phyloP scores from a whole-genome alignment of 2,329 filamentous ascomycete species.

The Verticillium nonalfalfae region DNA sequence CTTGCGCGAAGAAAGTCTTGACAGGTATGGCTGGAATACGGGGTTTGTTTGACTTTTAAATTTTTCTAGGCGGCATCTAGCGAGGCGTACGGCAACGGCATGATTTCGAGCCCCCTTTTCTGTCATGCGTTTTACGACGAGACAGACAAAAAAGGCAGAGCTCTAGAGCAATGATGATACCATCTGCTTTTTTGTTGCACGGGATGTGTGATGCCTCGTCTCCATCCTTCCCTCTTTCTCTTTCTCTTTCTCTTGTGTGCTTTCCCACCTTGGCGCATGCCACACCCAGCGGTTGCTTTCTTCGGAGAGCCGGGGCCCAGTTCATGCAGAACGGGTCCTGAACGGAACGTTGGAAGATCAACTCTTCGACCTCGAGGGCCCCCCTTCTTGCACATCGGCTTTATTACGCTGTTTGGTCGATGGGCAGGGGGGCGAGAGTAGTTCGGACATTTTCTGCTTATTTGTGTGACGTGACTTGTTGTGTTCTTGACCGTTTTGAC shows the following conservation, averaged over 20 bases:
- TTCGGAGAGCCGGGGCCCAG: constrained; percentile 66
- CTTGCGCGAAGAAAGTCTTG: not conserved
- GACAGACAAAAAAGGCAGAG: not conserved
- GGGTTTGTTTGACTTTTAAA: not conserved
- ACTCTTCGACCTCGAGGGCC: constrained; percentile 2
- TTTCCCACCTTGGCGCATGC: constrained; percentile 44
- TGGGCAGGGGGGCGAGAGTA: constrained; percentile 35
- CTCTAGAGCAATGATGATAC: constrained; percentile 12
- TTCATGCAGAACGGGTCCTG: constrained; percentile 64
- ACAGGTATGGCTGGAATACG: not conserved
- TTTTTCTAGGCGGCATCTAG: constrained; percentile 14
- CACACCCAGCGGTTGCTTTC: constrained; percentile 28
- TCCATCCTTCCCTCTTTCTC: not conserved
- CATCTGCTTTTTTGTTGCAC: constrained; percentile 3
- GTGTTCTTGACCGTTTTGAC: too few species aligned
- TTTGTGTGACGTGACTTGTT: not conserved
- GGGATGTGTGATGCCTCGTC: constrained; percentile 4
- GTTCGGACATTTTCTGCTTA: constrained; percentile 21
- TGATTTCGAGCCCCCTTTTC: not conserved
- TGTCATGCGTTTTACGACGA: not conserved
- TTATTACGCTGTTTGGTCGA: constrained; percentile 6
- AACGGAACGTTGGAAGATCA: constrained; percentile 78
- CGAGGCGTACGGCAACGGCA: constrained; percentile 25
- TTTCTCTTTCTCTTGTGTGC: constrained; percentile 7
- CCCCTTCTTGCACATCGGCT: not conserved